phyloP scores from a whole-genome alignment of 805 yeast species.

The Maudiozyma pseudohumilis region DNA sequence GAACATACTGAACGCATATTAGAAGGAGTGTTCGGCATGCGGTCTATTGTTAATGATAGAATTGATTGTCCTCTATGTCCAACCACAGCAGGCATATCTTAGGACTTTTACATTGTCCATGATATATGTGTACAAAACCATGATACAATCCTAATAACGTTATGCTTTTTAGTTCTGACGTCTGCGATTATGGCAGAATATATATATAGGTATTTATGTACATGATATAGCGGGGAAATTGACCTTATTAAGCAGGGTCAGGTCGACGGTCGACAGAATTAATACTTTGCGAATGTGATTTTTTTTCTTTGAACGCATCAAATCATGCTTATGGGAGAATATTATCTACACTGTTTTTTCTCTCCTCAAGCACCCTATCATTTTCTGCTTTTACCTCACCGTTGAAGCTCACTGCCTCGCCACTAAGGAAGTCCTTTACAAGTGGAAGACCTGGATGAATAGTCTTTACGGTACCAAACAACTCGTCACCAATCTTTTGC shows the following conservation, averaged over 20 bases:
- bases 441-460: constrained; percentile 29
- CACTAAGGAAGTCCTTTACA: constrained; percentile 29
- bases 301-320: too few species aligned
- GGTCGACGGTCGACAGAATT: neutral
- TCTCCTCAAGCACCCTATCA: constrained; percentile 2
- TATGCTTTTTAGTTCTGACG: too few species aligned
- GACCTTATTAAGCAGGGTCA: too few species aligned
- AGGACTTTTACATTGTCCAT: too few species aligned
- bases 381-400: constrained; percentile 16
- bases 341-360: constrained; percentile 1
- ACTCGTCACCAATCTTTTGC: constrained; percentile 24
- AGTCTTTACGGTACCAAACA: constrained; percentile 31
- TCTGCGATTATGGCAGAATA: neutral
- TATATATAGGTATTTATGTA: neutral
- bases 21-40: too few species aligned
- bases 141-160: too few species aligned
- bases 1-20: too few species aligned
- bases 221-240: too few species aligned
- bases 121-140: too few species aligned
- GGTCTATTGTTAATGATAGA: too few species aligned
- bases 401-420: constrained; percentile 26
- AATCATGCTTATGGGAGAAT: constrained; percentile 2
- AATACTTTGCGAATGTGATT: neutral
- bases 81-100: too few species aligned
- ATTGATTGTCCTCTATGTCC: too few species aligned